A percentile compares a stretch with the other conserved stretches of the same genome.
Evolutionary conservation across 2,329 filamentous ascomycete species (phyloP).

Genomic region (Curvularia lunata): DNA sequence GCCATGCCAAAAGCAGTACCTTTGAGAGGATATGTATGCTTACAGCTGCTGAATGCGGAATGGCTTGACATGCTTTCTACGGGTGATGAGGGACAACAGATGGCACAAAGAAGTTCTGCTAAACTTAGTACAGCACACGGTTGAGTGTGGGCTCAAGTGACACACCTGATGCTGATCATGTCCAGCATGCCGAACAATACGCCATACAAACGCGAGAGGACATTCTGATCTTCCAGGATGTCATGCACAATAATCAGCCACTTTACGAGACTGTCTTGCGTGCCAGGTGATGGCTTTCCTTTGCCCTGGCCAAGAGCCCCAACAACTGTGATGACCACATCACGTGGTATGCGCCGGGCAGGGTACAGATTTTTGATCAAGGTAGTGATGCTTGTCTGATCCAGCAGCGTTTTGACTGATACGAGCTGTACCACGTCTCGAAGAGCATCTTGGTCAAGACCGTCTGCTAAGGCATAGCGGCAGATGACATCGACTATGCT

Average conservation of each 20-base stretch:
- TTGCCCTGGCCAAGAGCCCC: slow-evolving; percentile 78
- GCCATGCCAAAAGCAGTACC: neutral
- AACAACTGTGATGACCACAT: slow-evolving; percentile 69
- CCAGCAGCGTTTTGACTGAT: slow-evolving; percentile 70
- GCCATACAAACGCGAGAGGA: slow-evolving; percentile 73
- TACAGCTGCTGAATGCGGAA: slow-evolving; percentile 78
- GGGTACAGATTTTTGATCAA: slow-evolving; percentile 80
- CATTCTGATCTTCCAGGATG: slow-evolving; percentile 66
- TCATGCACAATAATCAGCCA: slow-evolving; percentile 83
- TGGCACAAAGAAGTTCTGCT: slow-evolving; percentile 67
- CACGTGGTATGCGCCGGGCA: slow-evolving; percentile 65
- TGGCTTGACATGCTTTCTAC: slow-evolving; percentile 81
- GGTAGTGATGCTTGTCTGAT: slow-evolving; percentile 74
- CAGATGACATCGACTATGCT: slow-evolving; percentile 68
- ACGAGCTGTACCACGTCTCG: slow-evolving; percentile 70
- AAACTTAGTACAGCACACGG: slow-evolving; percentile 30
- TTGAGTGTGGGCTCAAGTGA: slow-evolving; percentile 9
- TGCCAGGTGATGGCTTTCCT: slow-evolving; percentile 72
- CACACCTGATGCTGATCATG: slow-evolving; percentile 74
- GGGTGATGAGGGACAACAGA: slow-evolving; percentile 77
- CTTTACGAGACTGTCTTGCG: slow-evolving; percentile 74
- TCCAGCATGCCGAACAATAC: slow-evolving; percentile 83
- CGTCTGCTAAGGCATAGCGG: slow-evolving; percentile 69
- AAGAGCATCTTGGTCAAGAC: slow-evolving; percentile 67
- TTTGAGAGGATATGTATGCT: neutral